Base-by-base conservation (phyloP, 2,329 filamentous ascomycete genomes). In the Arthrinium puccinioides region DNA sequence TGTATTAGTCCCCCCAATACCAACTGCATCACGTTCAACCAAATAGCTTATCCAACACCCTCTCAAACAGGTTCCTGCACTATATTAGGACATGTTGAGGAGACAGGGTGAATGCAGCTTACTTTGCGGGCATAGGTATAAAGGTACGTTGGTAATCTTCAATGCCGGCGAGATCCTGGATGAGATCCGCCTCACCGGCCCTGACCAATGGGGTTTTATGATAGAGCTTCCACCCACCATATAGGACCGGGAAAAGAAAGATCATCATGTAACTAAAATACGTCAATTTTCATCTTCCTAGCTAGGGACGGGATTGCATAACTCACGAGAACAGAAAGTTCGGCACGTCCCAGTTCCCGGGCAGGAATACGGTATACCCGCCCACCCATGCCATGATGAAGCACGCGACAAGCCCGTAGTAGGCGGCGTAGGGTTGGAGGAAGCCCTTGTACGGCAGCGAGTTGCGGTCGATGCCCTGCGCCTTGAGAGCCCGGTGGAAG, bases 331-430 rank as follows among this genome's bases (percentile, higher is more conserved):
- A 87, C 20, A 90, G 58, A 55, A 90, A 92, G 6, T 74, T 77
- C 6, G 80, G 71, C 0, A 83, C 54, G 41, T 76, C 70, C 85
- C 83, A 90, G 5, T 71, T 69, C 1, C 72, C 66, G 0, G 82
- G 79, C 31, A 89, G 55, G 50, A 90, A 92, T 1, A 89, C 82
- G 0, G 79, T 72, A 44, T 88, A 90, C 0, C 85, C 85, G 8
- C 82, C 77, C 2, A 88, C 77, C 47, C 89, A 78, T 0, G 79
- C 74, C 79, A 90, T 88, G 44, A 84, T 57, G 33, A 75, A 73
- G 2, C 79, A 84, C 19, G 73, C 76, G 0, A 64, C 54, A 6
- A 87, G 60, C 0, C 76, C 79, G 33, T 80, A 77, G 53, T 74
- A 89, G 1, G 84, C 83, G 0, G 76, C 70, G 48, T 79, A 89